Conservation (phyloP, 2,329 filamentous ascomycete genomes). For the Sporothrix schenckii region DNA sequence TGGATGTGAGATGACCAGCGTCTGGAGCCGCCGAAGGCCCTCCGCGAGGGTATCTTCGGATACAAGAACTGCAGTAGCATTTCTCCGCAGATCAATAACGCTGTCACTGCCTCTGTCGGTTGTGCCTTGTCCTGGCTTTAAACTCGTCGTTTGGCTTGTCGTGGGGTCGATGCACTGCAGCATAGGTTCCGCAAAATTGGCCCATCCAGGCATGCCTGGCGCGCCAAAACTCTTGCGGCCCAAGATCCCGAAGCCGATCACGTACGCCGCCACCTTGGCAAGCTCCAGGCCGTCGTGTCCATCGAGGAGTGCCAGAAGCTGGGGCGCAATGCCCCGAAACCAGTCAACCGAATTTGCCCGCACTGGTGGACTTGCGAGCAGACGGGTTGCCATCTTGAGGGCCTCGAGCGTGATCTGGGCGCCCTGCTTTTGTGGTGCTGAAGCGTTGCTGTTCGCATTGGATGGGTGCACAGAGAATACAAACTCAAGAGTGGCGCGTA, state of each 20-base stretch:
- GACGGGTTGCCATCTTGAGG: conserved; percentile 62
- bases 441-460: conserved; percentile 43
- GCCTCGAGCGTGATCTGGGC: conserved; percentile 70
- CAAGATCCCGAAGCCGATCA: conserved; percentile 68
- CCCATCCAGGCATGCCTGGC: conserved; percentile 66
- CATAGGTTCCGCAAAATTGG: conserved; percentile 62
- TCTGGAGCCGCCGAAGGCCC: conserved; percentile 58
- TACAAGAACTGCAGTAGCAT: conserved; percentile 49
- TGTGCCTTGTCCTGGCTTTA: conserved; percentile 40
- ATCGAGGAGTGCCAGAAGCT: conserved; percentile 65
- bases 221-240: conserved; percentile 66
- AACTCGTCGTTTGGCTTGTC: conserved; percentile 14
- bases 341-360: conserved; percentile 59
- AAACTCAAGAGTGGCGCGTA: conserved; percentile 70
- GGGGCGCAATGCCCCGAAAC: conserved; percentile 63
- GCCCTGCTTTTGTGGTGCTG: conserved; percentile 56
- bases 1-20: conserved; percentile 64
- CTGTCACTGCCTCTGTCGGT: conserved; percentile 42
- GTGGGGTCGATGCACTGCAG: conserved; percentile 56
- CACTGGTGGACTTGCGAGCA: conserved; percentile 63
- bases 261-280: conserved; percentile 61
- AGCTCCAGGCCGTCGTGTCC: conserved; percentile 61
- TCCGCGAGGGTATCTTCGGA: conserved; percentile 51
- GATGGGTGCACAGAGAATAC: conserved; percentile 69
- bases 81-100: conserved; percentile 52